Conservation (phyloP, 2,329 filamentous ascomycete species). For the Plenodomus lindquistii region DNA sequence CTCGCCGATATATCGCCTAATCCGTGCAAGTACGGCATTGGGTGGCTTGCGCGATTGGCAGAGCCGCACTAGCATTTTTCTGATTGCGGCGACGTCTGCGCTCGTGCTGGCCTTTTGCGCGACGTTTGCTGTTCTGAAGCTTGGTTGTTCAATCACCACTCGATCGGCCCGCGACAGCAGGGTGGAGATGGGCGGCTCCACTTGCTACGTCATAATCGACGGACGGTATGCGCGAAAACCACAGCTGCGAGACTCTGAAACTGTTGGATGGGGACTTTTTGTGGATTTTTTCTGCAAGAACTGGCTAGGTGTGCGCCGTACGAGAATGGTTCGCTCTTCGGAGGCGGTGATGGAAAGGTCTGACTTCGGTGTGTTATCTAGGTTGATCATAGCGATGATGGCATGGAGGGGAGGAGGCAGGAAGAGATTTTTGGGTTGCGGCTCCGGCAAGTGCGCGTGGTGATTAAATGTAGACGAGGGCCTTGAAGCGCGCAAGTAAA, state of each 20-base stretch:
- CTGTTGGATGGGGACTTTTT: constrained; percentile 36
- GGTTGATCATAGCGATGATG: constrained; percentile 13
- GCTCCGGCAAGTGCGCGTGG: constrained; percentile 10
- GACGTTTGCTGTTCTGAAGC: neutral
- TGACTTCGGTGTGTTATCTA: constrained; percentile 5
- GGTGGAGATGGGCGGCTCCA: constrained; percentile 31
- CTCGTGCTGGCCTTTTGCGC: neutral
- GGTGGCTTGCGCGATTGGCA: neutral
- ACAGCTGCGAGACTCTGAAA: constrained; percentile 23
- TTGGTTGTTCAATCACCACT: constrained; percentile 8
- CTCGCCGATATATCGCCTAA: constrained; percentile 18
- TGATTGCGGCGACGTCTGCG: neutral
- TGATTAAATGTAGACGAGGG: constrained; percentile 16
- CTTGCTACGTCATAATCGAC: constrained; percentile 33
- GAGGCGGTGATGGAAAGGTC: constrained; percentile 19
- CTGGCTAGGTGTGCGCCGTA: constrained; percentile 9
- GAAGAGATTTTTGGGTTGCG: constrained; percentile 3
- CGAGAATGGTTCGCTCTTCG: constrained; percentile 28
- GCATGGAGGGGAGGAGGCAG: constrained; percentile 6
- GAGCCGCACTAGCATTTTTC: neutral
- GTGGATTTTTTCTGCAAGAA: constrained; percentile 18
- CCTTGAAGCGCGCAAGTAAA: constrained; percentile 9
- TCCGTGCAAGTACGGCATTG: neutral
- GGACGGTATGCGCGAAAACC: constrained; percentile 11
- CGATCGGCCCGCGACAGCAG: constrained; percentile 12